Conservation (phyloP, 345 rosid species). For the Salix dunnii region DNA sequence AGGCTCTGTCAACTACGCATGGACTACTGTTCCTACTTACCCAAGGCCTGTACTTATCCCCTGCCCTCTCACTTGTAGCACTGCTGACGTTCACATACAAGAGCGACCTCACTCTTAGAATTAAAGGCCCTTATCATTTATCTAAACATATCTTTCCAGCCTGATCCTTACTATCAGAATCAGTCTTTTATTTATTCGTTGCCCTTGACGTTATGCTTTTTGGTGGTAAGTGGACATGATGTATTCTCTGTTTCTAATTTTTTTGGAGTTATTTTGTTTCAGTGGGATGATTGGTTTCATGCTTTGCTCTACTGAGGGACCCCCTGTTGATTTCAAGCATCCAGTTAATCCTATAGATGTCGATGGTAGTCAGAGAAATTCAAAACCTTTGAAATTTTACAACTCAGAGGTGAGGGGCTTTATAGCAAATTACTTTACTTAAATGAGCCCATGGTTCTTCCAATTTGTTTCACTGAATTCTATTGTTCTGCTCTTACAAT, state of each 20-base stretch:
- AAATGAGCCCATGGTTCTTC: not conserved
- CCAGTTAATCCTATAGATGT: slow-evolving; percentile 68
- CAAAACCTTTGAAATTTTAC: slow-evolving; percentile 68
- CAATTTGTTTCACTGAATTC: not conserved
- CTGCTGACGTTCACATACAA: not conserved
- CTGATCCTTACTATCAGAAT: not conserved
- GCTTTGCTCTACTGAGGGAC: slow-evolving; percentile 95
- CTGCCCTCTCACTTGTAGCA: not conserved
- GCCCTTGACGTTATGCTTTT: not conserved
- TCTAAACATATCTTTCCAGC: not conserved
- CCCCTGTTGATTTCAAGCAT: slow-evolving; percentile 78
- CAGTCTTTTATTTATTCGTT: not conserved
- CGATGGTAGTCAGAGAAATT: slow-evolving; percentile 32
- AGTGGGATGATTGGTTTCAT: slow-evolving; percentile 97
- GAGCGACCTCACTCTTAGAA: not conserved
- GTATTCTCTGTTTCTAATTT: slow-evolving; percentile 1
- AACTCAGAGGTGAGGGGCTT: slow-evolving; percentile 59
- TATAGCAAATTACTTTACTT: not conserved
- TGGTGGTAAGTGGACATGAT: not conserved
- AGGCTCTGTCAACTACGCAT: slow-evolving; percentile 93
- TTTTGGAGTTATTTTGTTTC: slow-evolving; percentile 15
- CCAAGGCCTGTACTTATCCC: slow-evolving; percentile 54
- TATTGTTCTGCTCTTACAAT: not conserved
- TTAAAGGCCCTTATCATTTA: not conserved
- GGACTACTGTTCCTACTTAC: slow-evolving; percentile 97